These are phyloP conservation scores for Paulinella micropora DNA, from an alignment of 78 protist genomes.

Conservation along the genomic window DNA sequence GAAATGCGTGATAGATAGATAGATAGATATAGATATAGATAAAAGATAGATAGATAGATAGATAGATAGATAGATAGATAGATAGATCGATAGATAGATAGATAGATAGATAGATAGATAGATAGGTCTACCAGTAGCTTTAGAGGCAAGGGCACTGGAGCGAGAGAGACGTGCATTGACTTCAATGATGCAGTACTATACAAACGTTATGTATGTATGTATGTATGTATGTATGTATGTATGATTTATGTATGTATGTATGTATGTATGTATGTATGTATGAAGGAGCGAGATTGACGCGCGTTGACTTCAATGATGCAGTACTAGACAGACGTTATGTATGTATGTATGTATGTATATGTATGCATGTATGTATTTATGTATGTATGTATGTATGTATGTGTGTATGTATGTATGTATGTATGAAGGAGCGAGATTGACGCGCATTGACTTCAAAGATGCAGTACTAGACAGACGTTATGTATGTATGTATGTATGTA, in stretches of 20 bases:
- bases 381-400: not conserved
- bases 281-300: not conserved
- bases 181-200: conserved; percentile 58
- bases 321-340: conserved; percentile 22
- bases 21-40: not conserved
- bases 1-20: not conserved
- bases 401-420: not conserved
- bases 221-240: too few relatives aligned
- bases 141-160: conserved; percentile 80
- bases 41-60: not conserved
- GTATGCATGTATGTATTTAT: too few relatives aligned
- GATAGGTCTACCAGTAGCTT: conserved; percentile 41
- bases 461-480: too few relatives aligned
- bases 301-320: not conserved
- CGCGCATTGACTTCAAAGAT: conserved; percentile 26
- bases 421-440: not conserved
- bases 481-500: too few relatives aligned
- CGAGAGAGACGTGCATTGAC: conserved; percentile 89
- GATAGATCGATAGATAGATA: not conserved
- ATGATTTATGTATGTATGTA: too few relatives aligned
- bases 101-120: not conserved
- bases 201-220: too few relatives aligned
- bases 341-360: too few relatives aligned
- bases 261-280: not conserved
- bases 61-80: not conserved